Evolutionary conservation across 73 alveolate species (phyloP), one percentile per base, ranked within the genome.

Genomic region (Loxodes magnus): DNA sequence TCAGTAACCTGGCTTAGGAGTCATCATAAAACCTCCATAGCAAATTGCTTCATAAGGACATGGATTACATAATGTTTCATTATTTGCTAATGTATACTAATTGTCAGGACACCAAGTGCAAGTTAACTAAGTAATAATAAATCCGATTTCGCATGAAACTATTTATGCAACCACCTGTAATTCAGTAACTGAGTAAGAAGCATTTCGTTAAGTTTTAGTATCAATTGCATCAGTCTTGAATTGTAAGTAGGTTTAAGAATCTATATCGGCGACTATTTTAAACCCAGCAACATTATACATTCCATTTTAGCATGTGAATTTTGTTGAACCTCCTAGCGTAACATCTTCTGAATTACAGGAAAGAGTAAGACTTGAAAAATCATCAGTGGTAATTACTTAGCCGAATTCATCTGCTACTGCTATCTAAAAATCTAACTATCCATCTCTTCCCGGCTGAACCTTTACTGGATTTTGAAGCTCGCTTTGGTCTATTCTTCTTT

Each of bases 11-110:
- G 39, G 2, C 46, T 46, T 46, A 10, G 39, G 53, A 0, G 21
- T 9, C 15, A 46, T 25, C 2, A 23, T 10, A 9, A 7, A 17
- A 1, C 34, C 34, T 22, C 59, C 59, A 1, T 0, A 24, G 39
- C 59, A 46, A 9, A 46, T 25, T 0, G 27, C 59, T 10, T 41
- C 59, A 1, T 17, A n/a, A 21, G 59, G 59, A 22, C 59, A 46
- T 10, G 59, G 0, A 1, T 10, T 7, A 3, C 59, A 46, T 5
- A 9, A 33, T 9, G 21, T 19, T 2, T 9, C 7, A 10, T n/a
- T 19, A 1, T 23, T 23, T 1, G 14, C 15, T 2, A 39, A 15
- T 7, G 12, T 15, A 38, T 38, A 39, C 7, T 9, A 15, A n/a
- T 30, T 30, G 0, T n/a, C 46, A 10, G 53, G 53, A 19, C 53